phyloP scores from a whole-genome alignment of 805 yeast genomes.

The Metschnikowia dekortorum region DNA sequence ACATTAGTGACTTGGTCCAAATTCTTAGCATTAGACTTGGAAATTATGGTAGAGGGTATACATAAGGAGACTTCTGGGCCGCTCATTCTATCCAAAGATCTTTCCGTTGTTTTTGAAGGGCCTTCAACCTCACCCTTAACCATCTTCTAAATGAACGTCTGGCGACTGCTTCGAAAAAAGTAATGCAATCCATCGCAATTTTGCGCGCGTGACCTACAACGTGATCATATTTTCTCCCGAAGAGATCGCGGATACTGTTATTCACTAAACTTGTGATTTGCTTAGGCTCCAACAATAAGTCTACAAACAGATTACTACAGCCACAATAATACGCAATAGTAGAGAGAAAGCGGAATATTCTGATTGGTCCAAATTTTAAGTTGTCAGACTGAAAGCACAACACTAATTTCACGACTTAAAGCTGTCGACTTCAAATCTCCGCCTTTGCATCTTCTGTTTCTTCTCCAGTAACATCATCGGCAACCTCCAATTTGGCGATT shows the following conservation, averaged over 20 bases:
- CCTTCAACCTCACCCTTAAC: conserved; percentile 24
- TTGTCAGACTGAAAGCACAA: background rate
- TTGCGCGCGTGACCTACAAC: background rate
- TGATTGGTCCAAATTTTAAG: background rate
- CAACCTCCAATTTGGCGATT: conserved; percentile 62
- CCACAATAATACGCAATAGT: background rate
- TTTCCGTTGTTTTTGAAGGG: conserved; percentile 21
- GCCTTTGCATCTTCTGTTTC: conserved; percentile 26
- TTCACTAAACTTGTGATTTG: too few relatives aligned
- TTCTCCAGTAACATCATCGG: conserved; percentile 28
- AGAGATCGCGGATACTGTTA: too few relatives aligned
- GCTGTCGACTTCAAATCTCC: background rate
- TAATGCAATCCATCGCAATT: background rate
- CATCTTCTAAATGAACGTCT: conserved; percentile 1
- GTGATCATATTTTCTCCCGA: background rate
- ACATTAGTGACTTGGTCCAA: conserved; percentile 69
- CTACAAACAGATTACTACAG: background rate
- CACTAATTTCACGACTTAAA: background rate
- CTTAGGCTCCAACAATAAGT: background rate
- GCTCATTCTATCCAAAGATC: conserved; percentile 24
- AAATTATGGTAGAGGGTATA: conserved; percentile 65
- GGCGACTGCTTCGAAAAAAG: background rate
- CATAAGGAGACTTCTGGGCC: conserved; percentile 48
- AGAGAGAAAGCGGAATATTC: background rate
- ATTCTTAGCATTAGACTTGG: conserved; percentile 51